Conservation (phyloP, 208 protist species). For the Balamuthia mandrillaris region DNA sequence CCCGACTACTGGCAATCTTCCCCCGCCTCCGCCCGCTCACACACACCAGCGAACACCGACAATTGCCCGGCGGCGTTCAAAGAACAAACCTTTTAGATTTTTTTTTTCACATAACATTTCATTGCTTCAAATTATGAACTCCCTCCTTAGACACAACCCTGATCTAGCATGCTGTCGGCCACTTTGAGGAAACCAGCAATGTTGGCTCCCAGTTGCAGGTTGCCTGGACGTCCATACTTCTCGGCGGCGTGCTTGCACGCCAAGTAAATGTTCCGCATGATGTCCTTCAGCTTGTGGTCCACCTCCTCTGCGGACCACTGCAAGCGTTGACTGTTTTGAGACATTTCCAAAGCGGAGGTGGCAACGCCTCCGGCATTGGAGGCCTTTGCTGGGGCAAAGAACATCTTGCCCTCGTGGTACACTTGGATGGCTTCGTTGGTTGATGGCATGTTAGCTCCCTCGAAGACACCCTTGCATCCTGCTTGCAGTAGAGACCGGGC, state of each 20-base stretch:
- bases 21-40: no score
- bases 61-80: no score
- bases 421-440: slow-evolving; percentile 78
- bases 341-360: slow-evolving; percentile 88
- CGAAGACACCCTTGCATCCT: slow-evolving; percentile 78
- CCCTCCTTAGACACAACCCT: slow-evolving; percentile 47
- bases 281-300: slow-evolving; percentile 76
- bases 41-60: no score
- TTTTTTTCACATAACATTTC: no score
- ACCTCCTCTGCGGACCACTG: slow-evolving; percentile 83
- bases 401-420: slow-evolving; percentile 65
- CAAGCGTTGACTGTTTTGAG: slow-evolving; percentile 83
- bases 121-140: no score
- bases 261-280: slow-evolving; percentile 85
- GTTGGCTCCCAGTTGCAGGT: slow-evolving; percentile 85
- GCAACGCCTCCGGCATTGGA: slow-evolving; percentile 89
- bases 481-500: slow-evolving; percentile 74
- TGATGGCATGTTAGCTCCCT: slow-evolving; percentile 89
- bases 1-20: no score
- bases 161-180: slow-evolving; percentile 68
- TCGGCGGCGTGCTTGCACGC: slow-evolving; percentile 69
- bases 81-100: no score
- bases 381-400: slow-evolving; percentile 87
- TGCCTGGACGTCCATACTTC: slow-evolving; percentile 63
- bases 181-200: slow-evolving; percentile 82